Base-by-base conservation (phyloP, 2,329 filamentous ascomycete species). In the Aspergillus bombycis region DNA sequence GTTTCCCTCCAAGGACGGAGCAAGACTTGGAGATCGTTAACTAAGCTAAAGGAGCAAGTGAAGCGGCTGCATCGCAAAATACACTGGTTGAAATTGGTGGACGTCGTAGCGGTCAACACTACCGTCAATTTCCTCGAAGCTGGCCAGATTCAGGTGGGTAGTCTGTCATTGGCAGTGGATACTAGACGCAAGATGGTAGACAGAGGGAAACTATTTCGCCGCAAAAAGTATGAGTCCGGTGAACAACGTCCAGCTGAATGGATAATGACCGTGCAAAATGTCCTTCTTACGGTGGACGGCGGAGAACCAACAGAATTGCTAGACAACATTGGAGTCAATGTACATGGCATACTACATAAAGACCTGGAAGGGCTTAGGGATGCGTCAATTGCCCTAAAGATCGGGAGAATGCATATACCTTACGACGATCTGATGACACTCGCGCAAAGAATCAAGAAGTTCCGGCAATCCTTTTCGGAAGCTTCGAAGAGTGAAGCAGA, bases 101-200 rank as follows among this genome's bases (percentile, higher is more conserved):
- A 99, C 79, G 82, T 99, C 41, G 89, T 96, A 30, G 93, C 93
- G 12, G 89, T 89, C 21, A 92, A 94, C 72, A 91, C 92, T 0
- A 89, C 89, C 7, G 75, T 97, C 60, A 89, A 89, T 62, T 83
- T 98, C 38, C 83, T 90, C 28, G 91, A 93, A 68, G 91, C 96
- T 30, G 95, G 95, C 26, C 91, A 89, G 65, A 77, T 98, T 50
- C 92, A 97, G 73, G 82, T 97, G 61, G 94, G 94, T 62, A 92
- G 88, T 70, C 86, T 97, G 71, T 93, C 91, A 16, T 82, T 97
- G 64, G 91, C 92, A 6, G 91, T 99, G 59, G 94, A 99, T 75
- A 98, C 95, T 8, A 85, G 96, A 70, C 89, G 88, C 65, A 96
- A 96, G 79, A 94, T 94, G 79, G 92, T 97, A 34, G 94, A 97